Evolutionary conservation across 2,329 filamentous ascomycete genomes (phyloP), one percentile per base, ranked within the genome.

Genomic region (Trichoderma asperellum): DNA sequence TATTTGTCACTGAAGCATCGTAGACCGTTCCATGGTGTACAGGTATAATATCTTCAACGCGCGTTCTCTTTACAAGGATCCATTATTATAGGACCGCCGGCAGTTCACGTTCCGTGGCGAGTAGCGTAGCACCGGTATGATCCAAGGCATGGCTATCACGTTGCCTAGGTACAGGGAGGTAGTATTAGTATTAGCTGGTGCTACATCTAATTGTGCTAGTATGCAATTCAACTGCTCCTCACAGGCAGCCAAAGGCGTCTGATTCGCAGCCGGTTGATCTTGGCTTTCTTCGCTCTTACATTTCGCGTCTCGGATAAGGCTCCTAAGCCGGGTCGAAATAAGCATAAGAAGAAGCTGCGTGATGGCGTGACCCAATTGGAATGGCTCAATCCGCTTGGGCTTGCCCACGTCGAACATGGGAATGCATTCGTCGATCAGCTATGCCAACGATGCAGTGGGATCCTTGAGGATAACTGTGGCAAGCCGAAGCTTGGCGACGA

Each of bases 331-430:
- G 27, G 21, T 24, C 53, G 12, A 58, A 66, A 34, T 66, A 66
- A 66, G 62, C 62, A 66, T 66, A 66, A 66, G 27, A 66, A 57
- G 62, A 66, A 57, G 37, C 62, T 61, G 47, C 47, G 14, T 61
- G 24, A 12, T 65, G 49, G 58, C 52, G 62, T 37, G 52, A 43
- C 8, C 65, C 52, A 40, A 58, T 66, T 10, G 8, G 16, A 49
- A 34, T 2, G 24, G 34, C 10, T 60, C 11, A 24, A 32, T 29
- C 35, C 52, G 43, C 10, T 18, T 18, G 34, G 24, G 6, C 24
- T 21, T 12, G 27, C 34, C 24, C n/a, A 47, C 6, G 52, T 65
- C 53, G 57, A 57, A 58, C 53, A 35, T 52, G 53, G 53, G 35
- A 35, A 10, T 21, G 12, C 53, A 35, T 49, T 32, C n/a, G 11